Evolutionary conservation across 176 grass and related monocot species (phyloP).

Genomic region (Melocanna baccifera): DNA sequence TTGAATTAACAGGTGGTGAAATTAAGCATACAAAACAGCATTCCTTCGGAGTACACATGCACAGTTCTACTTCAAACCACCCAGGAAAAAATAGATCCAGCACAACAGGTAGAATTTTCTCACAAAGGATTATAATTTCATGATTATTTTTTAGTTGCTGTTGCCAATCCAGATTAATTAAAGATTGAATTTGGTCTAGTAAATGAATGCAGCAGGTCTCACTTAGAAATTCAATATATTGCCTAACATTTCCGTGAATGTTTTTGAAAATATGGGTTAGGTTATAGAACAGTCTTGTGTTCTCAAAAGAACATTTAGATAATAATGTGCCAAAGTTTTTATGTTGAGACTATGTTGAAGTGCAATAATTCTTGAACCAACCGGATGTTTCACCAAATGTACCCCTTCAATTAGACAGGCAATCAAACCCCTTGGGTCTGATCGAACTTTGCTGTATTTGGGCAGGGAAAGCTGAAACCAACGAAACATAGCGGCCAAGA

Average conservation of each 20-base stretch:
- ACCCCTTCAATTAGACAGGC: too few relatives aligned
- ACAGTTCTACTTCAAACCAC: slow-evolving; percentile 62
- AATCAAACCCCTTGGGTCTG: background rate
- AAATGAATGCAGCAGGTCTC: background rate
- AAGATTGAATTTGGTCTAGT: background rate
- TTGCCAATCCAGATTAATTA: background rate
- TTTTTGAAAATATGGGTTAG: background rate
- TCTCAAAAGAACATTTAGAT: background rate
- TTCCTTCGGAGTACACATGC: slow-evolving; percentile 73
- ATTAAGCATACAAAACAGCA: slow-evolving; percentile 79
- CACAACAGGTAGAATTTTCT: slow-evolving; percentile 38
- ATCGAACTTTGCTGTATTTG: background rate
- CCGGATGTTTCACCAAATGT: background rate
- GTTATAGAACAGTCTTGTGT: background rate
- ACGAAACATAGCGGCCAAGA: slow-evolving; percentile 25
- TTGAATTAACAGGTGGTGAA: slow-evolving; percentile 55
- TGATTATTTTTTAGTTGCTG: background rate
- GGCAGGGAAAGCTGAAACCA: slow-evolving; percentile 47
- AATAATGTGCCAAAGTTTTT: background rate
- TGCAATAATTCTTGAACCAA: background rate
- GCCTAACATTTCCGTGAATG: background rate
- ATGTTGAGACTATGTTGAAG: background rate
- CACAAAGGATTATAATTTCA: background rate
- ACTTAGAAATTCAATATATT: background rate
- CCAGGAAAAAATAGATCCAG: slow-evolving; percentile 58